Evolutionary conservation across 257 asterid species (phyloP).

Genomic region (Solanum sejunctum): DNA sequence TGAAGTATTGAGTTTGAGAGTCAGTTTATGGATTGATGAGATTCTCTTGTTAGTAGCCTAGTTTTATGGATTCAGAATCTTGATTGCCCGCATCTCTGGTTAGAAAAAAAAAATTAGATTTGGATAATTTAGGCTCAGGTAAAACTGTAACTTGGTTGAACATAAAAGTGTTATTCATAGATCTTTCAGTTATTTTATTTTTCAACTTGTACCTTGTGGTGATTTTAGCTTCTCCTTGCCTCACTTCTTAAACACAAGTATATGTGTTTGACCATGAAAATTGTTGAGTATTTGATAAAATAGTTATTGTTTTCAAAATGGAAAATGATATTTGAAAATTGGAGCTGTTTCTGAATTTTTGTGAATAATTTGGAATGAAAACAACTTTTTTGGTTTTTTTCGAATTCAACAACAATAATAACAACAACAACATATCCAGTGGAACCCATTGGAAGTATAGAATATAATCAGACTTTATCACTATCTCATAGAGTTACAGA

Average conservation of each 20-base stretch:
- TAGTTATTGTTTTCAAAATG: not conserved
- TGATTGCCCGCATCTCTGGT: not conserved
- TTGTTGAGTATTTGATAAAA: not conserved
- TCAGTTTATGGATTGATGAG: not conserved
- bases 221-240: not conserved
- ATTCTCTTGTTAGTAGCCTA: not conserved
- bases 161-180: not conserved
- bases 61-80: not conserved
- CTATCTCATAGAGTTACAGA: no score
- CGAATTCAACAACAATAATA: not conserved
- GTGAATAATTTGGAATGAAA: not conserved
- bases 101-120: not conserved
- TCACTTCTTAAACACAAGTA: no score
- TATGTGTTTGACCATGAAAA: not conserved
- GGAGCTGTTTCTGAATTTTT: not conserved
- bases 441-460: no score
- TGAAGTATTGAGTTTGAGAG: not conserved
- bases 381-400: not conserved
- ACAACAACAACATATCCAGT: no score
- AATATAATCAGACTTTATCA: no score
- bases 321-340: not conserved
- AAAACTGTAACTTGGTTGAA: not conserved
- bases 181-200: not conserved
- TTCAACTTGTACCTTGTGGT: not conserved
- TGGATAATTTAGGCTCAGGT: not conserved